Evolutionary conservation across 2,329 filamentous ascomycete genomes (phyloP), one percentile per base, ranked within the genome.

Genomic region (Apiospora kogelbergensis): DNA sequence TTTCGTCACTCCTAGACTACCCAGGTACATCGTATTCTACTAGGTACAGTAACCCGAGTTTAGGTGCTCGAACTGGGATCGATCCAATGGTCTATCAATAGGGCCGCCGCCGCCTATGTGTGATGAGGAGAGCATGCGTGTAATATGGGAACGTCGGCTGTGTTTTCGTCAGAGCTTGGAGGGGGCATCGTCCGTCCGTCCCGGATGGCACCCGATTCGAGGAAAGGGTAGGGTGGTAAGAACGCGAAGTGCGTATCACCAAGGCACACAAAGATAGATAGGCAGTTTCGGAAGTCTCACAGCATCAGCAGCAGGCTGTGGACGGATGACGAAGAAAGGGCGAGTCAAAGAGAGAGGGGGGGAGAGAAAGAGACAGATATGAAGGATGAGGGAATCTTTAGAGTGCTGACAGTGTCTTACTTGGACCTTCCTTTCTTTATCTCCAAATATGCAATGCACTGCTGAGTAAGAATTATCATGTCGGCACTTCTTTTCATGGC

Each of bases 371-470:
- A 22, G n/a, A n/a, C n/a, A n/a, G n/a, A n/a, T n/a, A 33, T 7
- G 33, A 42, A 15, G 40, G 13, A 15, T 20, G 15, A 33, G 26
- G 53, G 26, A 26, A 60, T 60, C 37, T 60, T 37, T 60, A 60
- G 53, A 60, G 53, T 60, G 53, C 53, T 60, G 26, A 60, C 53
- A 57, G 30, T 37, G 53, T 60, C 53, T 60, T 60, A 60, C 53
- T 10, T 26, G 3, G 4, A 42, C 40, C 46, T 53, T 33, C 26
- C 26, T 33, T n/a, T 37, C 7, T n/a, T 11, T 37, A 6, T 60
- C 53, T 37, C 53, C 53, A 60, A 60, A 37, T 60, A 60, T 60
- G 30, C 53, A 37, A 11, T 45, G 42, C 42, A 42, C 40, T 60
- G 53, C 53, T 60, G 53, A 60, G 53, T 60, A 37, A 42, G 40